A percentile compares a stretch with the other conserved stretches of the same genome.
phyloP scores from a whole-genome alignment of 495 filamentous ascomycete species.

The Hyaloscypha finlandica region DNA sequence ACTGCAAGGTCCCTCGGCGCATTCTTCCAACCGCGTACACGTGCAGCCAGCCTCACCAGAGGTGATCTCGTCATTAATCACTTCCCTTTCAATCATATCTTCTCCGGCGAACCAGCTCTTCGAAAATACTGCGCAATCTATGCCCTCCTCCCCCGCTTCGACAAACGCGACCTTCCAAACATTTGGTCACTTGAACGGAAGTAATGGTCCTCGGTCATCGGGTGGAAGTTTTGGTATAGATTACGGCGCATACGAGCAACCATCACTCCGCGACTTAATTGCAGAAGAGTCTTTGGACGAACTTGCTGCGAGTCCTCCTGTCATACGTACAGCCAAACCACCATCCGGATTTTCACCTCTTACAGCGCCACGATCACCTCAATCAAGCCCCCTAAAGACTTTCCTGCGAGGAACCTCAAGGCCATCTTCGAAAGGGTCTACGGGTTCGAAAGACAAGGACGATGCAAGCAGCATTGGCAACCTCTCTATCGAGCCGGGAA shows the following conservation, averaged over 20 bases:
- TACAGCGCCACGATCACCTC: slow-evolving; percentile 62
- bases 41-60: slow-evolving; percentile 77
- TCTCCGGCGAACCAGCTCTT: slow-evolving; percentile 72
- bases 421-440: slow-evolving; percentile 53
- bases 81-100: slow-evolving; percentile 85
- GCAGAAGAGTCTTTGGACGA: slow-evolving; percentile 62
- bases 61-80: slow-evolving; percentile 92
- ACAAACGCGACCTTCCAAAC: slow-evolving; percentile 24
- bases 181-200: slow-evolving; percentile 18
- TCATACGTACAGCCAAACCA: slow-evolving; percentile 83
- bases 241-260: slow-evolving; percentile 58
- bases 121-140: slow-evolving; percentile 52
- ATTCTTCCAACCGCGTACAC: slow-evolving; percentile 43
- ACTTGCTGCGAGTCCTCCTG: slow-evolving; percentile 73
- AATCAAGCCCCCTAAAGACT: slow-evolving; percentile 39
- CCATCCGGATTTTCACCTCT: slow-evolving; percentile 71
- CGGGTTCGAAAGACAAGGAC: slow-evolving; percentile 46
- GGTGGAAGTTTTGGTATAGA: slow-evolving; percentile 70
- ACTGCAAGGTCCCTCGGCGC: slow-evolving; percentile 39
- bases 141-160: slow-evolving; percentile 29
- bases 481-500: slow-evolving; percentile 56
- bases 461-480: slow-evolving; percentile 62
- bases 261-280: slow-evolving; percentile 54
- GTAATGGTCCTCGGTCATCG: slow-evolving; percentile 32
- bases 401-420: slow-evolving; percentile 46